Evolutionary conservation across 108 stramenopile genomes (phyloP).

Genomic region (Skeletonema tropicum): DNA sequence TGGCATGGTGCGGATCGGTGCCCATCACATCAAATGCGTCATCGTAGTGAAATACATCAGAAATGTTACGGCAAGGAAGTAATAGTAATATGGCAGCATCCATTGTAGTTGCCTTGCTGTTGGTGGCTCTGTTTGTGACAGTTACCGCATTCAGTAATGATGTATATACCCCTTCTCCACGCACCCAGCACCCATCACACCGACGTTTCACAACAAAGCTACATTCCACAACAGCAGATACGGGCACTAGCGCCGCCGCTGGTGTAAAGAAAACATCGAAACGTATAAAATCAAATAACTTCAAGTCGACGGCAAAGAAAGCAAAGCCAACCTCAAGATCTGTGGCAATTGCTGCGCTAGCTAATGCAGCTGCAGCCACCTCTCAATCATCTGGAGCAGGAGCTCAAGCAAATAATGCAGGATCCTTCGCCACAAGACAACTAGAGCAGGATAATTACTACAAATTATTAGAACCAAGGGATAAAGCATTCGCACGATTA

Average conservation of each 20-base stretch:
- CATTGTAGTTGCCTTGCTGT: neutral
- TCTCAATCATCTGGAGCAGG: neutral
- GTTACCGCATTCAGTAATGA: neutral
- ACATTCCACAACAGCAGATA: neutral
- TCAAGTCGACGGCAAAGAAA: neutral
- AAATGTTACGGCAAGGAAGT: neutral
- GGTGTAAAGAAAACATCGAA: neutral
- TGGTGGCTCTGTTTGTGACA: neutral
- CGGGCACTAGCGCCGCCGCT: neutral
- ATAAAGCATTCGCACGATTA: slow-evolving; percentile 72
- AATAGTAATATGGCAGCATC: neutral
- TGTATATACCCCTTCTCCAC: neutral
- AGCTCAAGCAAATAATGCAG: neutral
- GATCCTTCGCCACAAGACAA: slow-evolving; percentile 51
- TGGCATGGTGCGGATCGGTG: no score
- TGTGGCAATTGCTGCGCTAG: slow-evolving; percentile 42
- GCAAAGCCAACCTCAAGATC: slow-evolving; percentile 29
- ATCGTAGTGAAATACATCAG: no score
- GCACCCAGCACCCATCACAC: neutral
- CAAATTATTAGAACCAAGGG: slow-evolving; percentile 54
- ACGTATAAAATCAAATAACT: neutral
- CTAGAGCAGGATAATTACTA: slow-evolving; percentile 59
- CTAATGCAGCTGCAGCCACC: slow-evolving; percentile 21
- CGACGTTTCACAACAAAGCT: neutral
- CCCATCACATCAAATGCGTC: no score